phyloP scores from a whole-genome alignment of 1,139 yeast genomes.

The Saccharomyces pastorianus region DNA sequence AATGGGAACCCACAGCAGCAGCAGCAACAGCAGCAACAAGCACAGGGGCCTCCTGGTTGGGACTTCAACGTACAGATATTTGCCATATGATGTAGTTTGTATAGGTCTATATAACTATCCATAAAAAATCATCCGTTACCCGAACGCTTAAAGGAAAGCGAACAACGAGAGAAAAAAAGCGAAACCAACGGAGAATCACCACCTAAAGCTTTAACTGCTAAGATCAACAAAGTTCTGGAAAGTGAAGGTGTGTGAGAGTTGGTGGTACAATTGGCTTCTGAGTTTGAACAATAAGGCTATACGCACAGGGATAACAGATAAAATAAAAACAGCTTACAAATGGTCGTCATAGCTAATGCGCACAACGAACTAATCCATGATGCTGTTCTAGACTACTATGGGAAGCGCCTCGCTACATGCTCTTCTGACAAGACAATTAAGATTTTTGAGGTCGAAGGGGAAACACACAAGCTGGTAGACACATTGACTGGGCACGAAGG shows the following conservation, averaged over 20 bases:
- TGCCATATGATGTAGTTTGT: conserved; percentile 15
- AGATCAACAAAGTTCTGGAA: background rate
- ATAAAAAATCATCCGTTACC: background rate
- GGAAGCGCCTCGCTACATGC: conserved; percentile 89
- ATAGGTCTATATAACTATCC: background rate
- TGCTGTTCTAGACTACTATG: conserved; percentile 93
- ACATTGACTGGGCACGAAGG: conserved; percentile 89
- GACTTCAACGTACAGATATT: conserved; percentile 24
- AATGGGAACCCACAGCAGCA: conserved; percentile 5
- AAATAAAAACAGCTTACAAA: conserved; percentile 4
- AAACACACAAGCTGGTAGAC: conserved; percentile 66
- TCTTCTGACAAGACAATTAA: conserved; percentile 92
- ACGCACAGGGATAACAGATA: background rate
- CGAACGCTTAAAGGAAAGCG: background rate
- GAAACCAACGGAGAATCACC: background rate
- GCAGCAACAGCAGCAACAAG: conserved; percentile 4
- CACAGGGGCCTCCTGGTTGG: conserved; percentile 10
- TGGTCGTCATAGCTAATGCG: conserved; percentile 72
- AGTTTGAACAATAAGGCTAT: background rate
- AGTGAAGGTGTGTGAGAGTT: background rate
- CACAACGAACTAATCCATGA: conserved; percentile 92
- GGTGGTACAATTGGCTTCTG: background rate
- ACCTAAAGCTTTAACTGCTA: background rate
- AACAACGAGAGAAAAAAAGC: background rate
- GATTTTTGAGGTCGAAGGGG: conserved; percentile 85